Conservation (phyloP, 257 asterid genomes). For the Ophiorrhiza pumila region DNA sequence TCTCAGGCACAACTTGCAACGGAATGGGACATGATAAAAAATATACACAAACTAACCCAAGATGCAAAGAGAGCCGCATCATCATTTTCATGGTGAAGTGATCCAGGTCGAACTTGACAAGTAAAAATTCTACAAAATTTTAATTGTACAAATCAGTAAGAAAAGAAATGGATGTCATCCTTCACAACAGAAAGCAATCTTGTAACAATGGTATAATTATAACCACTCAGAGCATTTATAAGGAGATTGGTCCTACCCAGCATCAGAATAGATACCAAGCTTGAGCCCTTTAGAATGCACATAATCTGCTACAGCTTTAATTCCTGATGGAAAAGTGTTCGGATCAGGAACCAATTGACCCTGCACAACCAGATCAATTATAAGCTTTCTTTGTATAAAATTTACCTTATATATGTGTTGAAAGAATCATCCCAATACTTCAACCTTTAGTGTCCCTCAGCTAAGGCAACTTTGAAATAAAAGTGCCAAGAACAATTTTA, state of each 20-base stretch:
- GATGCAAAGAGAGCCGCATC: conserved; percentile 85
- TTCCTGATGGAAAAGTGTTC: conserved; percentile 78
- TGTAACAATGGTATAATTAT: conserved; percentile 1
- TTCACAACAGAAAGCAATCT: conserved; percentile 5
- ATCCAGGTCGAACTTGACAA: conserved; percentile 92
- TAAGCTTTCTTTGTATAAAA: neutral
- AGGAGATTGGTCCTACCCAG: conserved; percentile 63
- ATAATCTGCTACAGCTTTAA: conserved; percentile 84
- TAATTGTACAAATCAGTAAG: conserved; percentile 21
- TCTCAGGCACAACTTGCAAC: neutral
- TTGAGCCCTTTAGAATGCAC: conserved; percentile 88
- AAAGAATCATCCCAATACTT: neutral
- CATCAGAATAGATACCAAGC: conserved; percentile 96
- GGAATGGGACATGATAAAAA: neutral
- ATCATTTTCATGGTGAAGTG: conserved; percentile 73
- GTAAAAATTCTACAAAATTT: conserved; percentile 57
- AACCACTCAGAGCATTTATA: conserved; percentile 18
- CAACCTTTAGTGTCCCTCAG: neutral
- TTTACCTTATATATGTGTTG: neutral
- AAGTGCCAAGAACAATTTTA: neutral
- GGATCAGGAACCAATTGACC: conserved; percentile 67
- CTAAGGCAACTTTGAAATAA: neutral
- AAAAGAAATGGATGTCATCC: conserved; percentile 16
- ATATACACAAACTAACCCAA: conserved; percentile 66
- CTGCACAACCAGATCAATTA: conserved; percentile 36